phyloP scores from a whole-genome alignment of 2,329 filamentous ascomycete genomes.

The Penicillium brevicompactum region DNA sequence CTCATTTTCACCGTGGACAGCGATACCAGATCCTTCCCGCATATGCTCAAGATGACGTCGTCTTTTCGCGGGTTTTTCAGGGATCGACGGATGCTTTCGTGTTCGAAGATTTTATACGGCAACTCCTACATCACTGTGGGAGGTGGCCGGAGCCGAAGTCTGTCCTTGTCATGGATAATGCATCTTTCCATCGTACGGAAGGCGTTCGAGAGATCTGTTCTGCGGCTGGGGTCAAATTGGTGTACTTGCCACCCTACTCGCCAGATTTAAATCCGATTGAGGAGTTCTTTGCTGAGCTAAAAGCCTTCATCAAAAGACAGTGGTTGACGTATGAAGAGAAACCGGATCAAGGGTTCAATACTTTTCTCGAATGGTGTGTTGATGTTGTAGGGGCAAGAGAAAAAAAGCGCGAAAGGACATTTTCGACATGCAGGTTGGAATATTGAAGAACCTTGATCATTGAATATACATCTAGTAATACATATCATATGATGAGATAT shows the following conservation, averaged over 20 bases:
- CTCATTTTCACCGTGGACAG: constrained; percentile 6
- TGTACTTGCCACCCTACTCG: background rate
- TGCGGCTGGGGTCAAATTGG: background rate
- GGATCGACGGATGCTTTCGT: constrained; percentile 25
- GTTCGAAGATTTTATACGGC: constrained; percentile 36
- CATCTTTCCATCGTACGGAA: constrained; percentile 15
- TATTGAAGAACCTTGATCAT: background rate
- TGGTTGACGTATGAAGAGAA: constrained; percentile 3
- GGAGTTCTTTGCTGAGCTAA: constrained; percentile 4
- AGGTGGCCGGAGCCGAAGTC: constrained; percentile 33
- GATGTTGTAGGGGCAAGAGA: constrained; percentile 25
- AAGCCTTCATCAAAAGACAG: constrained; percentile 1
- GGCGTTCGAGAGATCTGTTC: background rate
- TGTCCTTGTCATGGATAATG: constrained; percentile 30
- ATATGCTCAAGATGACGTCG: background rate
- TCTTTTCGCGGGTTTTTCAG: constrained; percentile 23
- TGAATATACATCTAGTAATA: too few relatives aligned
- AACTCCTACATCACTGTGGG: constrained; percentile 31
- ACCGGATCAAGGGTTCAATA: constrained; percentile 15
- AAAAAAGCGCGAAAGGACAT: constrained; percentile 22
- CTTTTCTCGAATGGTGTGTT: constrained; percentile 31
- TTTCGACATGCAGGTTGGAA: constrained; percentile 24
- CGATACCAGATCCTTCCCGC: constrained; percentile 3
- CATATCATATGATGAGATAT: too few relatives aligned
- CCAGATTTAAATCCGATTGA: background rate